These are phyloP conservation scores for Pichia nanzhaoensis DNA, from an alignment of 805 yeast species.

Conservation along the genomic window DNA sequence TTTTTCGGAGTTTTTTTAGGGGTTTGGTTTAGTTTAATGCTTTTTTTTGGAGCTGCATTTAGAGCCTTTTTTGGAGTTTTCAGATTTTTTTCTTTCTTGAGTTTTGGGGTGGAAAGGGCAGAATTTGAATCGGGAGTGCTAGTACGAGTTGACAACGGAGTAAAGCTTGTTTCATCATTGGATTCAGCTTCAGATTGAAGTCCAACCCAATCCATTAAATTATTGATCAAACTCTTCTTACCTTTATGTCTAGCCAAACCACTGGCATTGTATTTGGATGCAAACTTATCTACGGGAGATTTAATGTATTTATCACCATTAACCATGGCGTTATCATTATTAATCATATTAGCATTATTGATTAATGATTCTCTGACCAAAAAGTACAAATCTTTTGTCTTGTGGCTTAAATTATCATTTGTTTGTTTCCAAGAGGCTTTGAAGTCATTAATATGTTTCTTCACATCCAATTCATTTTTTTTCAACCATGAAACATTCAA, in stretches of 20 bases:
- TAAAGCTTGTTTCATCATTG: constrained; percentile 10
- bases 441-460: constrained; percentile 83
- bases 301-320: constrained; percentile 11
- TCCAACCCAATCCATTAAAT: constrained; percentile 33
- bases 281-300: constrained; percentile 64
- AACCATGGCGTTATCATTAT: background rate
- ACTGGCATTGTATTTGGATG: constrained; percentile 55
- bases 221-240: constrained; percentile 26
- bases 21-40: background rate
- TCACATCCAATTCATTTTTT: constrained; percentile 91
- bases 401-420: constrained; percentile 58
- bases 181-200: constrained; percentile 23
- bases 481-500: constrained; percentile 96
- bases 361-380: constrained; percentile 70
- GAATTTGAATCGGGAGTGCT: background rate
- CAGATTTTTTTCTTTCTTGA: background rate
- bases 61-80: constrained; percentile 5
- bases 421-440: constrained; percentile 78
- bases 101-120: constrained; percentile 1
- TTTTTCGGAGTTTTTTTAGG: background rate
- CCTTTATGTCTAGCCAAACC: constrained; percentile 26
- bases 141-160: background rate
- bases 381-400: constrained; percentile 75
- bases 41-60: background rate
- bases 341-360: constrained; percentile 12